Conservation (phyloP, 257 asterid genomes). For the Leptodermis oblonga region DNA sequence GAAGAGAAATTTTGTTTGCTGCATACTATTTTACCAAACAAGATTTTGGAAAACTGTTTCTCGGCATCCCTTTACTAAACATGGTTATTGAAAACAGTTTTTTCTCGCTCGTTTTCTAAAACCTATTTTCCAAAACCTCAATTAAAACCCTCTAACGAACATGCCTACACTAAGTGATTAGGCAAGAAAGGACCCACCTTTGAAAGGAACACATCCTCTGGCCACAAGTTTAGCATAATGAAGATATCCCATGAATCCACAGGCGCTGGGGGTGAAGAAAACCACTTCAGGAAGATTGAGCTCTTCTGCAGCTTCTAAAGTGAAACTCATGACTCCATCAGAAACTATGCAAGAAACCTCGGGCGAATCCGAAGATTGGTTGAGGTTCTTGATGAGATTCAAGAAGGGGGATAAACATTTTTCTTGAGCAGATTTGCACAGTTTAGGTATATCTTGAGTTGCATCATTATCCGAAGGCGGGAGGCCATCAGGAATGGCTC, state of each 20-base stretch:
- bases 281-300: constrained; percentile 57
- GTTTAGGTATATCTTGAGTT: constrained; percentile 59
- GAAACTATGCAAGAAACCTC: too few relatives aligned
- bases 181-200: constrained; percentile 37
- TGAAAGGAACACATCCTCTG: constrained; percentile 50
- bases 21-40: too few relatives aligned
- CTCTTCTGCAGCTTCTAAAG: constrained; percentile 54
- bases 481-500: constrained; percentile 65
- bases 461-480: constrained; percentile 51
- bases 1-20: too few relatives aligned
- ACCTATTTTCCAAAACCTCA: too few relatives aligned
- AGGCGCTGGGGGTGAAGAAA: constrained; percentile 57
- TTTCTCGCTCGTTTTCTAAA: too few relatives aligned
- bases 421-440: constrained; percentile 31
- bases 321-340: constrained; percentile 66
- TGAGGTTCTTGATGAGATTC: constrained; percentile 39
- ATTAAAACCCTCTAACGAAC: too few relatives aligned
- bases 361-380: constrained; percentile 40
- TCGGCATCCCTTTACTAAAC: too few relatives aligned
- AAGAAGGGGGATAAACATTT: constrained; percentile 41
- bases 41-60: too few relatives aligned
- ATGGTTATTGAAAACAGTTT: too few relatives aligned
- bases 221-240: constrained; percentile 37
- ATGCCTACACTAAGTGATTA: too few relatives aligned
- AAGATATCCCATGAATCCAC: constrained; percentile 53